Base-by-base conservation (phyloP, 441 rosid genomes). In the Brassica balearica region DNA sequence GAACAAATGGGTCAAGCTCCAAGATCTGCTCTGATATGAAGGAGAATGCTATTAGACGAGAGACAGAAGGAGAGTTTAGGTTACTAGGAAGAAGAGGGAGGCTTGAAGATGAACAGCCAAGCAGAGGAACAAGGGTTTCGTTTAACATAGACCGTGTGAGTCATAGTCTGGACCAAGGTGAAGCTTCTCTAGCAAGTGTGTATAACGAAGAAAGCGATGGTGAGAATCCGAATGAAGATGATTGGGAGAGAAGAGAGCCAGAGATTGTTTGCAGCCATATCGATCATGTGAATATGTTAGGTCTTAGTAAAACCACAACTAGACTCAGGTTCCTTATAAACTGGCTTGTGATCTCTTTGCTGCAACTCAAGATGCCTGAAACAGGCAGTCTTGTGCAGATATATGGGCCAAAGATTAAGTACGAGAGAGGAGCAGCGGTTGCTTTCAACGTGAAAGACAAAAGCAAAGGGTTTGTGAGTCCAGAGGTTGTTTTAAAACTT, bases 61-160 rank as follows among this genome's bases (percentile, higher is more conserved):
- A 95, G 84, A 95, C 98, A 0, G 99, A 93, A 88, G 97, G 98
- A 4, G 97, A 93, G 64, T 95, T 90, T 81, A 86, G 99, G 87
- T 82, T 95, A 84, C 79, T 95, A 83, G 97, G 97, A 34, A 84
- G 95, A 70, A 89, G 98, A 68, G 85, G 93, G 73, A 87, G 97
- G 76, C 88, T 90, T 84, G 98, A 92, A 79, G 98, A 92, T 78
- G 97, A 92, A 46, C 92, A 88, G 65, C 87, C 92, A 3, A 92
- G 95, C 80, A 81, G 86, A 81, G 93, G 92, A 51, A 87, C 90
- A 85, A 80, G 96, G 64, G 94, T 93, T 36, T 95, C 99, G 53
- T 93, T 95, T 85, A 88, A 87, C 77, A 77, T 90, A 76, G 99
- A 95, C 78, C 92, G 91, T 34, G 63, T 68, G 1, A 88, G 85